Evolutionary conservation across 768 basidiomycete genomes (phyloP).

Genomic region (Trametes meyenii): DNA sequence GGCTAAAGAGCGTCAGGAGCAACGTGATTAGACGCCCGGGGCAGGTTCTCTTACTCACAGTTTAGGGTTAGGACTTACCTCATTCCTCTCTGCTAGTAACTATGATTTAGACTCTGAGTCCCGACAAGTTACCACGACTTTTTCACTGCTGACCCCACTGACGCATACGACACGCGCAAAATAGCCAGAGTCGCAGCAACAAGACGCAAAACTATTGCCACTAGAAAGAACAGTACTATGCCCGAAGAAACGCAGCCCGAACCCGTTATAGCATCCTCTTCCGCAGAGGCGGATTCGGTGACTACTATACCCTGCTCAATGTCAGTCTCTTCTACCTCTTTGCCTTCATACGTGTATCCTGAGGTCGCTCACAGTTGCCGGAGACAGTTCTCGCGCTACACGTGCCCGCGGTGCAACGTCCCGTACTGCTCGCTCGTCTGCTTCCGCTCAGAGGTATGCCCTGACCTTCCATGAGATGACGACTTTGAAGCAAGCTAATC

Average conservation of each 20-base stretch:
- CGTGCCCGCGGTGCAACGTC: conserved; percentile 80
- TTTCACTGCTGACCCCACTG: too few species aligned
- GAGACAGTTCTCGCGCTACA: conserved; percentile 77
- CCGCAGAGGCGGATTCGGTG: conserved; percentile 23
- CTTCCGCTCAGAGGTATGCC: conserved; percentile 74
- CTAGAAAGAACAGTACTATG: neutral
- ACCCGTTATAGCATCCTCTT: conserved; percentile 13
- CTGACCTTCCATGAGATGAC: too few species aligned
- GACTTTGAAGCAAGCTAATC: too few species aligned
- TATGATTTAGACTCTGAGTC: too few species aligned
- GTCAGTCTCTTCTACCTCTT: conserved; percentile 15
- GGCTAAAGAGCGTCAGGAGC: conserved; percentile 3
- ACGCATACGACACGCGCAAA: too few species aligned
- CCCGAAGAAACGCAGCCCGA: neutral
- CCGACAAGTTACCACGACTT: too few species aligned
- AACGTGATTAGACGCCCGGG: conserved; percentile 1
- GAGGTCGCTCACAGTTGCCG: conserved; percentile 55
- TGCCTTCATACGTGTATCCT: neutral
- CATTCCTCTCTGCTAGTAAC: neutral
- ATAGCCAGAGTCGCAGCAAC: too few species aligned
- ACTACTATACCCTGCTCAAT: conserved; percentile 29
- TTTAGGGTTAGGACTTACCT: conserved; percentile 9
- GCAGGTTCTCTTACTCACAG: neutral
- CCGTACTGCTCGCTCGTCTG: conserved; percentile 81
- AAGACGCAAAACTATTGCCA: too few species aligned